These are phyloP conservation scores for Dactylonectria macrodidyma DNA, from an alignment of 2,329 filamentous ascomycete genomes.

Conservation along the genomic window DNA sequence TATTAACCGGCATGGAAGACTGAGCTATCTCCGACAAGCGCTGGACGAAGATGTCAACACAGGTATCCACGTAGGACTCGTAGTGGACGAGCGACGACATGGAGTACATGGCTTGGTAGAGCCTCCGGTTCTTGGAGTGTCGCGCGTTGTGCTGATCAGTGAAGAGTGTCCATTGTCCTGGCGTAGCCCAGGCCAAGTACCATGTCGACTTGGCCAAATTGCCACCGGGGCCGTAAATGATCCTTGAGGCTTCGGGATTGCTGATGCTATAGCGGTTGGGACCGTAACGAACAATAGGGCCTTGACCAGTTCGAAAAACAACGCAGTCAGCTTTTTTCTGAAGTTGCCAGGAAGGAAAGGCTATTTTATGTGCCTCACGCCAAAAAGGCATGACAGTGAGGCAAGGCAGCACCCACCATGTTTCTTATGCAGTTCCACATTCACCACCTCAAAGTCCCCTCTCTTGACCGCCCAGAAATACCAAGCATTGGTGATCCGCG, in stretches of 20 bases:
- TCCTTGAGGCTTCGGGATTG: background rate
- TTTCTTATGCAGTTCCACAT: constrained; percentile 15
- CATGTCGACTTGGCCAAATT: background rate
- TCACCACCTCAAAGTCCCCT: constrained; percentile 15
- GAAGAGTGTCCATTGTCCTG: constrained; percentile 20
- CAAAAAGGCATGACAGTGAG: no score
- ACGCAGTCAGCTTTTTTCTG: no score
- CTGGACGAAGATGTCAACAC: constrained; percentile 23
- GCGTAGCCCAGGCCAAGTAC: background rate
- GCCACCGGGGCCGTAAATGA: background rate
- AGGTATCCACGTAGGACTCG: constrained; percentile 31
- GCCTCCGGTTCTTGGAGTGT: constrained; percentile 19
- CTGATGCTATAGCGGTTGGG: background rate
- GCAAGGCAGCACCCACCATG: background rate
- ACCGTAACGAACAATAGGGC: constrained; percentile 11
- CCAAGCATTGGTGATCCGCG: constrained; percentile 14
- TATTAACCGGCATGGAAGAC: background rate
- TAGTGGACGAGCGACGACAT: constrained; percentile 37
- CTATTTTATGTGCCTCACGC: no score
- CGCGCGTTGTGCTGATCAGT: constrained; percentile 22
- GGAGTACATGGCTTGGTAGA: constrained; percentile 34
- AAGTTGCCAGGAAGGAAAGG: no score
- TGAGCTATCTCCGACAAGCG: constrained; percentile 24
- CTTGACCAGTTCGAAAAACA: background rate
- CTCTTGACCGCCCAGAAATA: constrained; percentile 11